Evolutionary conservation across 2,329 filamentous ascomycete species (phyloP), one percentile per base, ranked within the genome.

Genomic region (Neopestalotiopsis rosae): DNA sequence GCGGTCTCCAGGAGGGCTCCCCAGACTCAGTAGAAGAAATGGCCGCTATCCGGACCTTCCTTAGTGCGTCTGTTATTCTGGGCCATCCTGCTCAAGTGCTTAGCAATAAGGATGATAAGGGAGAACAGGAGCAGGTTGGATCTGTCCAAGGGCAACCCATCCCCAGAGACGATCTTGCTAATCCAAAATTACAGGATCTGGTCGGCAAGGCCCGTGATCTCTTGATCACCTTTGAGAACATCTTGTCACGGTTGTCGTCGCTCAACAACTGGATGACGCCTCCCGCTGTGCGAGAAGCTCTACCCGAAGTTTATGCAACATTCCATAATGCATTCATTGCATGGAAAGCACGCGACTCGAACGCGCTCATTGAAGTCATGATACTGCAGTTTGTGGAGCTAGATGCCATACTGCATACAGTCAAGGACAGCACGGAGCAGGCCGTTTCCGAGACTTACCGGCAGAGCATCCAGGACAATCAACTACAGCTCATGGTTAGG

Each of bases 351-450:
- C 88, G 92, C 66, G 93, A 95, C 77, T 93, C 92, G 0, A 90
- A 90, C 67, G 90, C 92, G 0, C 83, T 96, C 4, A 89, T 95
- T 66, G 92, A 95, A 74, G 91, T 94, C 67, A 95, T 96, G 93
- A 86, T 95, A n/a, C 87, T 93, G 75, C 92, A 94, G 72, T 95
- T 95, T 78, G 92, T 95, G 20, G 93, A 94, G 76, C 87, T 96
- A 2, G 93, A 96, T 75, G 91, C 91, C 45, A 95, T 95, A 62
- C 92, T 92, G 85, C 92, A 94, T 76, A 93, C 91, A 2, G 92
- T 96, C 77, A 94, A 94, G 78, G 90, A 94, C 74, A 90, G 91
- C 66, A 92, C 90, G 0, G 90, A 93, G 62, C 90, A 91, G 52
- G 89, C 90, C 17, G 92, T 94, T 2, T 89, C 92, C 0, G 89